Base-by-base conservation (phyloP, 257 asterid genomes). In the Apocynum venetum region DNA sequence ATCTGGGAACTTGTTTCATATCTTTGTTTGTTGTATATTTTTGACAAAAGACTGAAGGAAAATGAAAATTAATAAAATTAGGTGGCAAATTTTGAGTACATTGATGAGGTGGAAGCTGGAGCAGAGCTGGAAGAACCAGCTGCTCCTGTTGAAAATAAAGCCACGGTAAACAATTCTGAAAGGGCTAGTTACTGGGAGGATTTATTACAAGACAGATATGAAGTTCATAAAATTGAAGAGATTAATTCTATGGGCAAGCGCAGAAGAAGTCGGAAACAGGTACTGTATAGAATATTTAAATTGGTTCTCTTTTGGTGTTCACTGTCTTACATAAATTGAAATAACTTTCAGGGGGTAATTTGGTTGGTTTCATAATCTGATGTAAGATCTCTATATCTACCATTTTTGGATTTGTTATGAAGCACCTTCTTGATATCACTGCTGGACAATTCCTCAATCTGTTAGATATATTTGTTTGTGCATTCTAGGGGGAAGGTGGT, bases 41-140 rank as follows among this genome's bases (percentile, higher is more conserved):
- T 60, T 60, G 61, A 73, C 70, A 6, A 38, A 43, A 66, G 55
- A 43, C 36, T 60, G 53, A 5, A 71, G 73, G 69, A 52, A 78
- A 31, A 75, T 60, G 44, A 25, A 78, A 25, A 9, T 73, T 25
- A 74, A 47, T 79, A 69, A 67, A 86, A 80, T 72, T 87, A 95
- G 99, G 99, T 95, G 77, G 99, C 99, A 72, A 95, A 93, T 83
- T 95, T 93, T 84, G 97, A 93, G 89, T 95, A 91, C 63, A 83
- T 93, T 56, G 97, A 95, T 35, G 97, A 95, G 83, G 88, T 82
- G 2, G 96, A 88, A 88, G 78, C 90, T 81, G 85, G 88, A 72
- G 90, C 79, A 9, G 99, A 93, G 82, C 97, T 89, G 84, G 98
- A 93, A 87, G 83, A 84, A 73, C 89, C 91, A 49, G 83, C 78